Percentiles rank a stretch among this genome's conserved stretches.
Evolutionary conservation across 1,284 basidiomycete species (phyloP).

Genomic region (Trichosporon sp.): DNA sequence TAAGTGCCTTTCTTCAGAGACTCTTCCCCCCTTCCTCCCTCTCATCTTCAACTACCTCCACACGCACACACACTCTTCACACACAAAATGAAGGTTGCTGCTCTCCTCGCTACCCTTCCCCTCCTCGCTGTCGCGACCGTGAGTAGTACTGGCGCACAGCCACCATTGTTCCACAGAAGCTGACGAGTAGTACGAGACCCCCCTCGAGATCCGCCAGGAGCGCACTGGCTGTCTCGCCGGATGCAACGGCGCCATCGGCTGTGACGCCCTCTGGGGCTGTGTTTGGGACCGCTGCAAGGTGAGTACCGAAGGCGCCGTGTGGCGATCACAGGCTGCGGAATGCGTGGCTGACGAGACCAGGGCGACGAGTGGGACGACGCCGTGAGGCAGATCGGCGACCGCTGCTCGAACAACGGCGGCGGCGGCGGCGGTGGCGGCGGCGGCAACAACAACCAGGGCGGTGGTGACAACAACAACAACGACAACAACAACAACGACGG

Average conservation of each 20-base stretch:
- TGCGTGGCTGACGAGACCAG: conserved; percentile 5
- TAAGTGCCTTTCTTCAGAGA: neutral
- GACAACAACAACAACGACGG: neutral
- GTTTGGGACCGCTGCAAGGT: conserved; percentile 22
- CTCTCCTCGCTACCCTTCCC: conserved; percentile 13
- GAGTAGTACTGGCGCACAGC: neutral
- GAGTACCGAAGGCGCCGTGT: neutral
- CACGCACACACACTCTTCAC: neutral
- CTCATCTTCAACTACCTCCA: neutral
- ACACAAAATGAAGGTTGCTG: neutral
- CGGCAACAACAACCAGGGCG: conserved; percentile 1
- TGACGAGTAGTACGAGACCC: neutral
- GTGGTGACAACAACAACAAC: neutral
- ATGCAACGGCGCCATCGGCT: conserved; percentile 8
- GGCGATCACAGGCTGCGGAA: neutral
- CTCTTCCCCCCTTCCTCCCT: neutral
- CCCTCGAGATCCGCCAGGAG: conserved; percentile 9
- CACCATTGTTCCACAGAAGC: neutral
- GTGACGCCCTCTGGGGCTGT: conserved; percentile 11
- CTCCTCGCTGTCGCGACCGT: conserved; percentile 10
- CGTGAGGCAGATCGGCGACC: neutral
- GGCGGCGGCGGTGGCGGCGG: neutral
- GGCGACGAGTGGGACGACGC: conserved; percentile 11
- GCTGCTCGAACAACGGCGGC: neutral
- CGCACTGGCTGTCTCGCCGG: neutral